Conservation (phyloP, 2,329 filamentous ascomycete genomes). For the Aureobasidium vineae region DNA sequence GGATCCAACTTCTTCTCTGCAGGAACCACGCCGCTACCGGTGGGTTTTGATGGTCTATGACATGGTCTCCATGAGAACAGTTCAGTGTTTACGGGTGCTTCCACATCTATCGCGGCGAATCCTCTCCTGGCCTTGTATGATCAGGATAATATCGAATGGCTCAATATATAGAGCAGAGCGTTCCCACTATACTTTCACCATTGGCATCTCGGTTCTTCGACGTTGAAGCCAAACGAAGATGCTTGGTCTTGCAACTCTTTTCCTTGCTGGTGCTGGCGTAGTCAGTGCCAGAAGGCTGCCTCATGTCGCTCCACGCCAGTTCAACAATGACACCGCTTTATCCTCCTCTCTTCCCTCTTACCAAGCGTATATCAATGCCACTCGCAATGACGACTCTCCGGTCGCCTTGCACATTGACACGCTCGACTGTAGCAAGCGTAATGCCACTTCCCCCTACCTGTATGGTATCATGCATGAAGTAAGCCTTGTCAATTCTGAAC, state of each 20-base stretch:
- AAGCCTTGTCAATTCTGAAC: neutral
- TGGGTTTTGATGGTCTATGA: slow-evolving; percentile 19
- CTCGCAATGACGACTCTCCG: slow-evolving; percentile 28
- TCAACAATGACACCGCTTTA: slow-evolving; percentile 6
- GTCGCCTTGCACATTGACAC: slow-evolving; percentile 28
- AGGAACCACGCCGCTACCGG: slow-evolving; percentile 11
- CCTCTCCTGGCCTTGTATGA: neutral
- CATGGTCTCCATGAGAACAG: slow-evolving; percentile 20
- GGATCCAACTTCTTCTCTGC: slow-evolving; percentile 5
- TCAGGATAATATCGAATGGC: slow-evolving; percentile 13
- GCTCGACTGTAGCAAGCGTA: slow-evolving; percentile 21
- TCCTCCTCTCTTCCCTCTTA: slow-evolving; percentile 26
- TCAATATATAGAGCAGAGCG: slow-evolving; percentile 11
- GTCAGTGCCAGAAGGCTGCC: slow-evolving; percentile 25
- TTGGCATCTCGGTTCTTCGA: slow-evolving; percentile 7
- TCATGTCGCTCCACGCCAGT: slow-evolving; percentile 17
- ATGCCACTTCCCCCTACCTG: slow-evolving; percentile 28
- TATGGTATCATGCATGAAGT: slow-evolving; percentile 30
- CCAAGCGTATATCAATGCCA: slow-evolving; percentile 29
- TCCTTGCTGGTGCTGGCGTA: slow-evolving; percentile 13
- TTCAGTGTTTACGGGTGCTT: slow-evolving; percentile 10
- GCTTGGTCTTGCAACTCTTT: slow-evolving; percentile 20
- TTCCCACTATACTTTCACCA: slow-evolving; percentile 1
- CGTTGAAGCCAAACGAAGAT: slow-evolving; percentile 15
- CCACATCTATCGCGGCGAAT: neutral